Evolutionary conservation across 306 rosid genomes (phyloP), one percentile per base, ranked within the genome.

Genomic region (Inga oerstediana): DNA sequence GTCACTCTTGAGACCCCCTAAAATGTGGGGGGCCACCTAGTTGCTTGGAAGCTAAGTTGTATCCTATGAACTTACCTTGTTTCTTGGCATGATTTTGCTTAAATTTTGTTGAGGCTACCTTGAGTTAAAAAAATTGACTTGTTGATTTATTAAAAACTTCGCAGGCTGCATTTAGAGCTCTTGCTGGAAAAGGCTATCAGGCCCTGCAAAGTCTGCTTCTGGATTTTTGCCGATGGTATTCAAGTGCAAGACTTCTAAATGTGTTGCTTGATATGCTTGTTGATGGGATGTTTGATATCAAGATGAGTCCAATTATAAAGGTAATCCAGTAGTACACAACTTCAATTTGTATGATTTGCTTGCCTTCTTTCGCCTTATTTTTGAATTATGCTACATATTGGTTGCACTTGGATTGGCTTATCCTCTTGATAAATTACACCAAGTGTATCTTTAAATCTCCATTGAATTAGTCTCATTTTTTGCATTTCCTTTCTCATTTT

Each of bases 171-270:
- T 96, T 96, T 84, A 91, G 93, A 88, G 92, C 92, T 87, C 92
- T 96, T 75, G 96, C 98, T 74, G 99, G 99, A 74, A 93, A 90
- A 88, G 99, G 99, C 43, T 96, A 96, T 84, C 97, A 88, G 91
- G 91, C 99, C 7, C 78, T 96, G 89, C 97, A 94, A 90, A 92
- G 97, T 88, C 88, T 96, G 87, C 89, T 96, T 71, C 88, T 96
- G 82, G 98, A 96, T 80, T 93, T 92, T 92, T 92, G 94, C 88
- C 97, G 84, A 69, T 88, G 89, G 79, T 93, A 83, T 90, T 87
- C 94, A 74, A 92, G 97, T 79, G 94, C 89, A 87, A 91, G 87
- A 54, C 92, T 96, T 84, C 79, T 96, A 85, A 92, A 82, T 88
- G 93, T 80, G 17, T 84, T 96, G 86, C 98, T 96, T 44, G 95